These are phyloP conservation scores for Kwoniella europaea DNA, from an alignment of 768 basidiomycete genomes.

Conservation along the genomic window DNA sequence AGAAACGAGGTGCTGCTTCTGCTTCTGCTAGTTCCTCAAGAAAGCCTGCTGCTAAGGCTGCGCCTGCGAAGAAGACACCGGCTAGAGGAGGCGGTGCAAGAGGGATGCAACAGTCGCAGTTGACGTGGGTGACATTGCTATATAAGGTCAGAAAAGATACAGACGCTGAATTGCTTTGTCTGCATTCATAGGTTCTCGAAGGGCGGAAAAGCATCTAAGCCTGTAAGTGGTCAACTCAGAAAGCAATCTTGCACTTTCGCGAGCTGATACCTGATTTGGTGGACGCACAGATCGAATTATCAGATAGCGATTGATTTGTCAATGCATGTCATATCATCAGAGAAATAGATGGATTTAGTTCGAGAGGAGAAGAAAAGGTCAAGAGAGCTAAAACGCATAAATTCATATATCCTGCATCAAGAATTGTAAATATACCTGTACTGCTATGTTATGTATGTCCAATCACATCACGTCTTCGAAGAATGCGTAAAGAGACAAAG, in stretches of 20 bases:
- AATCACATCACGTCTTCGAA: too few relatives aligned
- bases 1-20: constrained; percentile 29
- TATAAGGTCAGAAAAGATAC: too few relatives aligned
- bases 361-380: not conserved
- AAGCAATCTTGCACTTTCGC: too few relatives aligned
- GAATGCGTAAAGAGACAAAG: too few relatives aligned
- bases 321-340: not conserved
- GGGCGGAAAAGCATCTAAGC: constrained; percentile 29
- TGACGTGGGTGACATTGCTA: too few relatives aligned
- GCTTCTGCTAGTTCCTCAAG: constrained; percentile 58
- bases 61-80: constrained; percentile 53
- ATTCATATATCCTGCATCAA: not conserved
- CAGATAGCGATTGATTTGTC: constrained; percentile 18
- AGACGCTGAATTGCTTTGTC: not conserved
- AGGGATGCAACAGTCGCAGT: constrained; percentile 26
- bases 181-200: constrained; percentile 29
- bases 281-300: constrained; percentile 32
- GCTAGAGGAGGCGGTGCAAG: constrained; percentile 14
- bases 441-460: not conserved
- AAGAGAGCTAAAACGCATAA: not conserved
- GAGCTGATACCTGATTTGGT: too few relatives aligned
- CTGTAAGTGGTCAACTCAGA: constrained; percentile 18
- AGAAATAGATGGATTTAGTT: not conserved
- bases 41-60: constrained; percentile 66
- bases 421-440: not conserved